These are phyloP conservation scores for Neurospora sp. DNA, from an alignment of 495 filamentous ascomycete genomes.

Conservation along the genomic window DNA sequence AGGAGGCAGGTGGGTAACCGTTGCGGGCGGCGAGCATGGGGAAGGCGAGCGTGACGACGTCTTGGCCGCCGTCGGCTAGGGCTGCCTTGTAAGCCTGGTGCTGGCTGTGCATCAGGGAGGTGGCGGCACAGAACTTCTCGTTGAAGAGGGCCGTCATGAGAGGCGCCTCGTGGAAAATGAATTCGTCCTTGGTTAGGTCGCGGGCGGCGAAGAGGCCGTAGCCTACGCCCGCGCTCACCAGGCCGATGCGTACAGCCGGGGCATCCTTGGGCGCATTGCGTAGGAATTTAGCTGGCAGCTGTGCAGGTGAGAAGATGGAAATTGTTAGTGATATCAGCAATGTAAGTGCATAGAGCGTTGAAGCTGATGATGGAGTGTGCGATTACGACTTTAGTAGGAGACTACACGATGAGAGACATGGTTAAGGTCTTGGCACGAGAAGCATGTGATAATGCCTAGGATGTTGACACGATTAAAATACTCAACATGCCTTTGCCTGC, in stretches of 20 bases:
- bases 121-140: conserved; percentile 9
- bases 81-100: conserved; percentile 2
- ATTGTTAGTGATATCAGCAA: neutral
- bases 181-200: conserved; percentile 12
- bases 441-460: neutral
- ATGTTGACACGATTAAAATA: neutral
- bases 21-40: conserved; percentile 8
- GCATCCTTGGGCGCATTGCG: conserved; percentile 4
- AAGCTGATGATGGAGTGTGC: neutral
- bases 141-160: conserved; percentile 16
- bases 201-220: conserved; percentile 23
- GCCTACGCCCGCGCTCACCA: conserved; percentile 14
- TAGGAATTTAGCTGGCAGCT: conserved; percentile 9
- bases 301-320: neutral
- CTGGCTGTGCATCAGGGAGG: conserved; percentile 4
- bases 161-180: conserved; percentile 20
- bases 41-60: conserved; percentile 5
- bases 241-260: conserved; percentile 12
- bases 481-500: conserved; percentile 10
- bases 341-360: too few species aligned
- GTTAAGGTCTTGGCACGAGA: neutral
- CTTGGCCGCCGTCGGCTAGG: neutral
- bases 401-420: neutral
- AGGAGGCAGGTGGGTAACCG: conserved; percentile 1
- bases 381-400: neutral